A percentile compares a stretch with the other conserved stretches of the same genome.
These are phyloP conservation scores for Chalciporus pseudorubinellus DNA, from an alignment of 768 basidiomycete species.

Conservation along the genomic window DNA sequence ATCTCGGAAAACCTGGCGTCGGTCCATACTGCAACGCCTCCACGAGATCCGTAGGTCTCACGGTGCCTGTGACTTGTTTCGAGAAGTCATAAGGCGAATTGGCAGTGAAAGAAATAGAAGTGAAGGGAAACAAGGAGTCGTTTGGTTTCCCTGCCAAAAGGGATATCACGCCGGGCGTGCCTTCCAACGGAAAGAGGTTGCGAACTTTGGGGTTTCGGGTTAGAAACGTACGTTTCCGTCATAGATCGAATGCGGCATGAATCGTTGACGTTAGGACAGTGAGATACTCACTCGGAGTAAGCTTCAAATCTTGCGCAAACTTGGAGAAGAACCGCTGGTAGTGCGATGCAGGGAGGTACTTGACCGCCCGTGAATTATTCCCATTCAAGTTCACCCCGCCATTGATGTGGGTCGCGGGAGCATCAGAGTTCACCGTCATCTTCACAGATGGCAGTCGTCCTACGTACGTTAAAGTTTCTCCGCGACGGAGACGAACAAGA, in stretches of 20 bases:
- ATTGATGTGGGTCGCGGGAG: not conserved
- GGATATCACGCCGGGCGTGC: conserved; percentile 66
- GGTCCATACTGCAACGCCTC: conserved; percentile 69
- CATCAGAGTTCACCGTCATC: not conserved
- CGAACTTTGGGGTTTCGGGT: conserved; percentile 39
- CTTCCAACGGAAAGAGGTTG: conserved; percentile 71
- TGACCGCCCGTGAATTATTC: not conserved
- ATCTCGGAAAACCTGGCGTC: conserved; percentile 56
- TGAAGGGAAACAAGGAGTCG: conserved; percentile 78
- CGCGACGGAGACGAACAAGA: not conserved
- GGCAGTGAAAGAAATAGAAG: conserved; percentile 61
- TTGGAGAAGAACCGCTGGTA: conserved; percentile 57
- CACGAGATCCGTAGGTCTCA: conserved; percentile 54
- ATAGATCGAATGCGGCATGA: not conserved
- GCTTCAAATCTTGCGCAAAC: conserved; percentile 52
- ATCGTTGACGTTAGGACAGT: not conserved
- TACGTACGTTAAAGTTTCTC: not conserved
- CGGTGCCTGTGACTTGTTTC: conserved; percentile 44
- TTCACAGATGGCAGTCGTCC: not conserved
- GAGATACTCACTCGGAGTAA: conserved; percentile 49
- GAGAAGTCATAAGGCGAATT: conserved; percentile 41
- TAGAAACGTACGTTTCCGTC: not conserved
- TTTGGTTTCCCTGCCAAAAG: conserved; percentile 86
- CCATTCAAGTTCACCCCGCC: not conserved
- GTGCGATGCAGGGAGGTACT: conserved; percentile 44